Conservation (phyloP, 768 basidiomycete species). For the Coprinopsis cinerea region DNA sequence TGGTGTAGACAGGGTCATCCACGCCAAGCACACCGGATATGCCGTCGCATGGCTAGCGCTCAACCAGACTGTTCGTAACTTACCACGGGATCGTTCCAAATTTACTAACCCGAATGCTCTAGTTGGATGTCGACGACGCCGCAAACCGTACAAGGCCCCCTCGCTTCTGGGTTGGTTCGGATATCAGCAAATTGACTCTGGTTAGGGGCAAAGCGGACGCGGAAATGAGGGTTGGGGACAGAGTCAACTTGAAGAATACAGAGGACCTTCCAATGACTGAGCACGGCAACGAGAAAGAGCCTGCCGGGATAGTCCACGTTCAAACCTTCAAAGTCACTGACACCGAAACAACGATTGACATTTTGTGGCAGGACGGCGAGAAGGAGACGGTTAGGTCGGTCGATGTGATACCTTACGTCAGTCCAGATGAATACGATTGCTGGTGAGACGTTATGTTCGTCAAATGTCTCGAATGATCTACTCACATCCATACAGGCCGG, state of each 20-base stretch:
- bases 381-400: slow-evolving; percentile 55
- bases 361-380: slow-evolving; percentile 88
- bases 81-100: no score
- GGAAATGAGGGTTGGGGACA: slow-evolving; percentile 70
- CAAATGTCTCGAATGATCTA: background rate
- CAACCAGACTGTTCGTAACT: slow-evolving; percentile 70
- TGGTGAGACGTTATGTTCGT: slow-evolving; percentile 45
- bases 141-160: slow-evolving; percentile 58
- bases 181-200: slow-evolving; percentile 58
- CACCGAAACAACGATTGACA: slow-evolving; percentile 59
- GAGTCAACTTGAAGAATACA: slow-evolving; percentile 52
- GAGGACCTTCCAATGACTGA: slow-evolving; percentile 45
- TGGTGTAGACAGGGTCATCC: slow-evolving; percentile 57
- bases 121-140: slow-evolving; percentile 61
- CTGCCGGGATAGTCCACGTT: slow-evolving; percentile 42
- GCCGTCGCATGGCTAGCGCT: slow-evolving; percentile 84
- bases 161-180: slow-evolving; percentile 66
- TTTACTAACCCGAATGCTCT: no score
- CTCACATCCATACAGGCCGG: slow-evolving; percentile 55
- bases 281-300: slow-evolving; percentile 51
- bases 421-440: slow-evolving; percentile 89
- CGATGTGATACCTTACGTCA: slow-evolving; percentile 74
- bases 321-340: slow-evolving; percentile 60
- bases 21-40: slow-evolving; percentile 70
- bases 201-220: slow-evolving; percentile 54